Percentiles rank a stretch among this genome's conserved stretches.
Evolutionary conservation across 2,329 filamentous ascomycete genomes (phyloP).

Genomic region (Pseudocercospora musae): DNA sequence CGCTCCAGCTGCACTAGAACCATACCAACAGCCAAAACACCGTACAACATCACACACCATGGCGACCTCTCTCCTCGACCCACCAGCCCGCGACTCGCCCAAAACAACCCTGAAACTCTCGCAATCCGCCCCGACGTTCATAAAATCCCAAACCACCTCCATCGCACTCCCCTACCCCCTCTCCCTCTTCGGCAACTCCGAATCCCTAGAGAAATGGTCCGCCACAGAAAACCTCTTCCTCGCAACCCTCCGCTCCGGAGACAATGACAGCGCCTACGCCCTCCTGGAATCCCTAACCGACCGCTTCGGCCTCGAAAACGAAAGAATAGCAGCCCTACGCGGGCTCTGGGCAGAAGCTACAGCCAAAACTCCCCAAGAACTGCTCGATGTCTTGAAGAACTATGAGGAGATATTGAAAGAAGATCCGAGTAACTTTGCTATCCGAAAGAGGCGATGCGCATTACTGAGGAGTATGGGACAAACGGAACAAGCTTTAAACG

Average conservation of each 20-base stretch:
- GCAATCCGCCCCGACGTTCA: slow-evolving; percentile 43
- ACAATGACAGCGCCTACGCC: slow-evolving; percentile 71
- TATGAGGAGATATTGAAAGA: slow-evolving; percentile 74
- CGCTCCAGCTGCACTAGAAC: too few relatives aligned
- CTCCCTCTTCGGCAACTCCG: slow-evolving; percentile 51
- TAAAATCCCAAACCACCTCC: slow-evolving; percentile 36
- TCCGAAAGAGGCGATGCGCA: slow-evolving; percentile 79
- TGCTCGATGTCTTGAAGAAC: slow-evolving; percentile 68
- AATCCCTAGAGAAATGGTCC: slow-evolving; percentile 78
- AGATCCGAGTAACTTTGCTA: slow-evolving; percentile 75
- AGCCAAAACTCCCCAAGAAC: slow-evolving; percentile 61
- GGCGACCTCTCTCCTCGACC: slow-evolving; percentile 26
- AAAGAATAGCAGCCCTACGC: slow-evolving; percentile 77
- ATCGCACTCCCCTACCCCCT: slow-evolving; percentile 48
- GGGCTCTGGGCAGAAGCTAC: slow-evolving; percentile 83
- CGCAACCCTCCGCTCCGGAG: slow-evolving; percentile 77
- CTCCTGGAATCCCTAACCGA: slow-evolving; percentile 71
- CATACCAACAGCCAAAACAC: neutral
- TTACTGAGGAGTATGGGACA: slow-evolving; percentile 72
- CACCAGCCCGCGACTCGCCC: slow-evolving; percentile 41
- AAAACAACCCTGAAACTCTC: slow-evolving; percentile 45
- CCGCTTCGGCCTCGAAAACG: slow-evolving; percentile 80
- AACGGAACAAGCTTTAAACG: slow-evolving; percentile 67
- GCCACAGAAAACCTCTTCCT: slow-evolving; percentile 84
- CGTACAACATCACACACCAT: slow-evolving; percentile 11